Base-by-base conservation (phyloP, 176 grass and related monocot genomes). In the Triticum turgidum region DNA sequence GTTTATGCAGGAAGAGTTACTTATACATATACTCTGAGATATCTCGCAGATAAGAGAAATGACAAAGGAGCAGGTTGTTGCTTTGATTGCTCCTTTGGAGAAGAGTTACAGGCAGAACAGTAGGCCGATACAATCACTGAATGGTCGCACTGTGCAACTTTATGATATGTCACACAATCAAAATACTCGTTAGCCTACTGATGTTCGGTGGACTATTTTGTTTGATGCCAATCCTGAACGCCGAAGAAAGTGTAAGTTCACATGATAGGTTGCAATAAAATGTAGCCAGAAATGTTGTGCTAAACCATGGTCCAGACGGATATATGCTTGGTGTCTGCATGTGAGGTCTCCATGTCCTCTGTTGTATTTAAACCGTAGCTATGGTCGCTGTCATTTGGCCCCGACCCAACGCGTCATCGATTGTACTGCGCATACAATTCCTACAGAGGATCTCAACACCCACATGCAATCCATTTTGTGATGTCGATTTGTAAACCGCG, bases 31-130 rank as follows among this genome's bases (percentile, higher is more conserved):
- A 49, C 29, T 61, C 20, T 7, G 5, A 7, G n/a, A 73, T 75
- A 38, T 54, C 12, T 51, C 83, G 30, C 64, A 95, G 90, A 87
- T 86, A 42, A 92, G 93, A 86, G 83, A 89, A 82, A 92, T 96
- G 90, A 88, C 78, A 18, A 35, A 87, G 85, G 82, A 93, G 42
- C 96, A 98, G 30, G 88, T 39, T 78, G 90, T 67, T 74, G 93
- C 84, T 81, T 24, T 96, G 84, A 86, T 85, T 78, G 85, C 84
- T 56, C 92, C 92, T 82, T 47, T 96, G 79, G 52, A 86, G 39
- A 61, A 66, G 42, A 89, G 89, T 68, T 92, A 86, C 79, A 76
- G 29, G 65, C 83, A 81, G 51, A 95, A 96, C 49, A 65, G 90
- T 38, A 94, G 97, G 81, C 97, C 90, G 2, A 67, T 63, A 1